Evolutionary conservation across 768 basidiomycete species (phyloP).

Genomic region (Auricularia sp.): DNA sequence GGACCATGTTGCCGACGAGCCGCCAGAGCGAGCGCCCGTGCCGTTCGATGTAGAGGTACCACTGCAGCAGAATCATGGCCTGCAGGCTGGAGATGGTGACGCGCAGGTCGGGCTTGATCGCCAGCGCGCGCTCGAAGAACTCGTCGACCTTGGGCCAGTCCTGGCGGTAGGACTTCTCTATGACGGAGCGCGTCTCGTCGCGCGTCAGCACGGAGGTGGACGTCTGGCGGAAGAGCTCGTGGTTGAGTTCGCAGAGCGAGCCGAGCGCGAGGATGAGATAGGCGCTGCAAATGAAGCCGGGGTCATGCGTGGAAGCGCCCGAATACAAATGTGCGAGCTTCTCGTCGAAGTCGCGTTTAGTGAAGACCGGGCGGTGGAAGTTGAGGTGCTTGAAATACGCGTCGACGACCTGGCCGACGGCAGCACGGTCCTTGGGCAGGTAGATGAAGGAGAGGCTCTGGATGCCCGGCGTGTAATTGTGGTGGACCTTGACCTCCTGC

Average conservation of each 20-base stretch:
- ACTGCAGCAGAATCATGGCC: conserved; percentile 73
- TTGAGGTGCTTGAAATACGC: conserved; percentile 74
- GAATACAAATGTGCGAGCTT: conserved; percentile 60
- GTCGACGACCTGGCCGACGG: conserved; percentile 51
- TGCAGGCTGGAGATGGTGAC: conserved; percentile 78
- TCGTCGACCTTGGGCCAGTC: conserved; percentile 77
- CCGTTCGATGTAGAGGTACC: conserved; percentile 88
- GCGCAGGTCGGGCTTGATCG: conserved; percentile 70
- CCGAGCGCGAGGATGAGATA: conserved; percentile 74
- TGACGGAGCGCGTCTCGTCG: conserved; percentile 18
- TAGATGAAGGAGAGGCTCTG: conserved; percentile 28
- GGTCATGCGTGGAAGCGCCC: conserved; percentile 47
- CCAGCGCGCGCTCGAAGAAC: conserved; percentile 71
- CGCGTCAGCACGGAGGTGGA: neutral
- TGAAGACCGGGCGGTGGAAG: conserved; percentile 67
- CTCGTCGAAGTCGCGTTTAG: conserved; percentile 57
- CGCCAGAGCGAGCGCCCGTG: conserved; percentile 88
- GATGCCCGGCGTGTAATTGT: neutral
- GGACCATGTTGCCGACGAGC: conserved; percentile 74
- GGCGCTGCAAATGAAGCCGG: conserved; percentile 68
- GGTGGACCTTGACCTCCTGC: conserved; percentile 6
- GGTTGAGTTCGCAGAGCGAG: conserved; percentile 73
- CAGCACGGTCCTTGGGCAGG: conserved; percentile 68
- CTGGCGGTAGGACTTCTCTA: conserved; percentile 40
- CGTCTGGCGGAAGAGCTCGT: conserved; percentile 23